These are phyloP conservation scores for Lasiosphaeria hispida DNA, from an alignment of 495 filamentous ascomycete species.

Conservation along the genomic window DNA sequence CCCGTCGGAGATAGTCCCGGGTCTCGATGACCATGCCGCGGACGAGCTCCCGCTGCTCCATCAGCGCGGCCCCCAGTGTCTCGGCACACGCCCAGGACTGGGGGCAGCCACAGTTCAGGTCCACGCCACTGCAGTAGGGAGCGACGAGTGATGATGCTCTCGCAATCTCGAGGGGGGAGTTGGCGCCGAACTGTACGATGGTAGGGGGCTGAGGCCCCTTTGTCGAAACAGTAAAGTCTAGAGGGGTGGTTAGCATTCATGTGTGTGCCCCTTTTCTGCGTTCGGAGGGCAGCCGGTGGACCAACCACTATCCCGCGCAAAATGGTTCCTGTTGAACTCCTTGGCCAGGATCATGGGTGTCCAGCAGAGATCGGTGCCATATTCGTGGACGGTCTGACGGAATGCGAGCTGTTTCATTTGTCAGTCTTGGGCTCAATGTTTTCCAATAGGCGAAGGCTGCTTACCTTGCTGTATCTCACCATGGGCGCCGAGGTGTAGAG, in stretches of 20 bases:
- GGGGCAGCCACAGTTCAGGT: slow-evolving; percentile 69
- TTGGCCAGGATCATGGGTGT: slow-evolving; percentile 72
- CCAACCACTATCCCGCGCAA: slow-evolving; percentile 59
- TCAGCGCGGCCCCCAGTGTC: slow-evolving; percentile 60
- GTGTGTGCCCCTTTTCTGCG: background rate
- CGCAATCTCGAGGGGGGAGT: slow-evolving; percentile 54
- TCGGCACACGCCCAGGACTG: slow-evolving; percentile 66
- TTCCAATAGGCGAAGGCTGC: background rate
- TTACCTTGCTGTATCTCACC: slow-evolving; percentile 62
- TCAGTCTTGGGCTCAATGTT: background rate
- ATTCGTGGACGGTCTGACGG: slow-evolving; percentile 56
- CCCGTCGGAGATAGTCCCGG: slow-evolving; percentile 39
- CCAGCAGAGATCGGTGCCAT: slow-evolving; percentile 62
- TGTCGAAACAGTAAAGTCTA: slow-evolving; percentile 40
- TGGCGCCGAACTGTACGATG: slow-evolving; percentile 62
- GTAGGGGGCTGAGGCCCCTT: slow-evolving; percentile 52
- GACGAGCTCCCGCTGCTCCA: slow-evolving; percentile 58
- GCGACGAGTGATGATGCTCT: slow-evolving; percentile 58
- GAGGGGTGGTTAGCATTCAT: background rate
- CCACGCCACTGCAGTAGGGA: slow-evolving; percentile 59
- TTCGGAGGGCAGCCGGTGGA: slow-evolving; percentile 7
- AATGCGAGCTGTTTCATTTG: slow-evolving; percentile 52
- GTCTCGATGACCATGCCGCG: slow-evolving; percentile 56
- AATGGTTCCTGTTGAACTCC: slow-evolving; percentile 60
- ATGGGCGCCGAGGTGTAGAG: slow-evolving; percentile 64